Conservation (phyloP, 2,329 filamentous ascomycete genomes). For the Diplodia intermedia region DNA sequence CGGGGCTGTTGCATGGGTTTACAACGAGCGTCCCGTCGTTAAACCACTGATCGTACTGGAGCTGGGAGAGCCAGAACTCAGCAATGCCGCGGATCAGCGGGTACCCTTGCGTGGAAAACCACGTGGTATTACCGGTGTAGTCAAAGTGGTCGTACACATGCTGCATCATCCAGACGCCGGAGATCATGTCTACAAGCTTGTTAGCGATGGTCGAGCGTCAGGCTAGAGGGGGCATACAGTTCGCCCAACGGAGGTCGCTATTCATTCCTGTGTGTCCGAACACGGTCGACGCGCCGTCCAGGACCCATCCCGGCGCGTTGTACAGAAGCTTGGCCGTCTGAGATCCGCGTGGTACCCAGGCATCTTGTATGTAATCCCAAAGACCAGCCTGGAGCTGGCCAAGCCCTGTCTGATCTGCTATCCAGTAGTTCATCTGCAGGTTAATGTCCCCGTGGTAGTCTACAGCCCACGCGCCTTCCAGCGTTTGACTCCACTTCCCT, state of each 20-base stretch:
- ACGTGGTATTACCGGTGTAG: conserved; percentile 58
- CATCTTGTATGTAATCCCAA: conserved; percentile 62
- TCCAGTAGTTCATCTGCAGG: conserved; percentile 68
- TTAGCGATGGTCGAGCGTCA: conserved; percentile 14
- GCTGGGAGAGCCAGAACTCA: conserved; percentile 63
- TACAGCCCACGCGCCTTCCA: conserved; percentile 58
- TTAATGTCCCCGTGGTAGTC: conserved; percentile 68
- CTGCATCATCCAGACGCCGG: conserved; percentile 66
- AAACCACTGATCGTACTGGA: conserved; percentile 59
- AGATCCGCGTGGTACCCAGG: conserved; percentile 60
- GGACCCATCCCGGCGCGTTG: conserved; percentile 62
- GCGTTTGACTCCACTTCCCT: conserved; percentile 61
- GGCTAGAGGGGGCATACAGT: conserved; percentile 35
- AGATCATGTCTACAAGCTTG: conserved; percentile 50
- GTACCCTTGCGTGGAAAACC: conserved; percentile 58
- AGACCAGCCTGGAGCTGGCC: conserved; percentile 54
- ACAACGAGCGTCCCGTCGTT: conserved; percentile 62
- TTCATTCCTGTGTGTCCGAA: conserved; percentile 64
- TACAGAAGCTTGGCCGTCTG: conserved; percentile 63
- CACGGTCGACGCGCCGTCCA: conserved; percentile 65
- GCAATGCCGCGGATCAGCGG: conserved; percentile 44
- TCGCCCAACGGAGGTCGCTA: conserved; percentile 52
- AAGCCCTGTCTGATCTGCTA: conserved; percentile 55
- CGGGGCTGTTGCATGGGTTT: conserved; percentile 66
- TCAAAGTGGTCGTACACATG: conserved; percentile 65